phyloP scores from a whole-genome alignment of 768 basidiomycete genomes.

The Mycena haematopus region DNA sequence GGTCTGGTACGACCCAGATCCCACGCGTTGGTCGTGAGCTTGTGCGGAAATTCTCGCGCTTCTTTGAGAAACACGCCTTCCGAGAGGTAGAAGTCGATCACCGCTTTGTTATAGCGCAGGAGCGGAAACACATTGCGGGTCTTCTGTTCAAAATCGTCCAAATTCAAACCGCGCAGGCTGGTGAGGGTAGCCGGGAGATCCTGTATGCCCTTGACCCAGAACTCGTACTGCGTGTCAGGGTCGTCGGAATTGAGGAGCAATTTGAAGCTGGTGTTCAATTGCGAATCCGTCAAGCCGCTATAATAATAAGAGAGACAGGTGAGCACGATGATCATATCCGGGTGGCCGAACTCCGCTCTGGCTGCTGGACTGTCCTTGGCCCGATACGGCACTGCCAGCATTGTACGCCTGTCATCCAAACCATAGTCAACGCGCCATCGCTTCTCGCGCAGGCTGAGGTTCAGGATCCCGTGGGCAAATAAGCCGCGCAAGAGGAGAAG shows the following conservation, averaged over 20 bases:
- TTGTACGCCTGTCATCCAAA: conserved; percentile 46
- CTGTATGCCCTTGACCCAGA: conserved; percentile 43
- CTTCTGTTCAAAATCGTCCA: conserved; percentile 45
- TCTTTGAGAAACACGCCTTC: conserved; percentile 55
- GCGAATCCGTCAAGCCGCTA: conserved; percentile 45
- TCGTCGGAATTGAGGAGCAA: conserved; percentile 48
- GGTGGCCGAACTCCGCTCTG: conserved; percentile 59
- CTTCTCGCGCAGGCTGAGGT: conserved; percentile 42
- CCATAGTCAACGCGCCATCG: conserved; percentile 63
- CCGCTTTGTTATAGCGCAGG: conserved; percentile 39
- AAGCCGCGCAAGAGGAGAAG: conserved; percentile 55
- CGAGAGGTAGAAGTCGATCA: conserved; percentile 55
- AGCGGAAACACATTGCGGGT: conserved; percentile 37
- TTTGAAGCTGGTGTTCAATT: conserved; percentile 46
- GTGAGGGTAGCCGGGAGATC: conserved; percentile 35
- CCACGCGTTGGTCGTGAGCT: conserved; percentile 57
- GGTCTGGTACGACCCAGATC: conserved; percentile 51
- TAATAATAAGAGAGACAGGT: conserved; percentile 56
- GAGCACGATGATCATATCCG: conserved; percentile 52
- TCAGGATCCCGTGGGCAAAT: conserved; percentile 47
- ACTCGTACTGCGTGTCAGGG: conserved; percentile 48
- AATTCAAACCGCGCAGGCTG: conserved; percentile 47
- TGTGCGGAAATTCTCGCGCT: conserved; percentile 53
- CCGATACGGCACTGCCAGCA: conserved; percentile 59
- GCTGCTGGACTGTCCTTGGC: conserved; percentile 57